Conservation (phyloP, 768 basidiomycete genomes). For the Clavaria fumosa region DNA sequence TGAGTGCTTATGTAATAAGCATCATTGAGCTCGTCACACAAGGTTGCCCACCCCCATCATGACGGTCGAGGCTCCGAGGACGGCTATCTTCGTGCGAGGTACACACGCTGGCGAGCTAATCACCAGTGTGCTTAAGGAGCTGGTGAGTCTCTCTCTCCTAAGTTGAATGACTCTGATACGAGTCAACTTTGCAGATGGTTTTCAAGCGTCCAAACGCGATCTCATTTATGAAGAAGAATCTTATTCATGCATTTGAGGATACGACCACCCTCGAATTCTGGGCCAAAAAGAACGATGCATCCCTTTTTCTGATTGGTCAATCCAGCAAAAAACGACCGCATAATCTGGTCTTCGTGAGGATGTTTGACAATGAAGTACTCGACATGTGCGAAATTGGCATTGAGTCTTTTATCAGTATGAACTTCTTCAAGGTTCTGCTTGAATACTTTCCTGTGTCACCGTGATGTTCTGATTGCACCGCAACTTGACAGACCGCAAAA, state of each 20-base stretch:
- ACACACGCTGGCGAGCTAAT: constrained; percentile 74
- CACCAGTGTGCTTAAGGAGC: constrained; percentile 70
- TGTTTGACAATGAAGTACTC: constrained; percentile 71
- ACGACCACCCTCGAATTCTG: constrained; percentile 75
- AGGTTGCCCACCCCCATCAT: too few relatives aligned
- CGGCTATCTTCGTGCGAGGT: constrained; percentile 81
- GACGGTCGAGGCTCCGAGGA: constrained; percentile 76
- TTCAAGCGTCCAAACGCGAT: constrained; percentile 86
- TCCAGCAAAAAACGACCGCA: constrained; percentile 91
- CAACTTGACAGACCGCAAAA: constrained; percentile 70
- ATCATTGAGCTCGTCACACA: too few relatives aligned
- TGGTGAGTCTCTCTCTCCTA: constrained; percentile 37
- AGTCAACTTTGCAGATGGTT: constrained; percentile 47
- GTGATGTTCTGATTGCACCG: not conserved
- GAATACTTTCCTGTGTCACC: not conserved
- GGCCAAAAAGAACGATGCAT: constrained; percentile 87
- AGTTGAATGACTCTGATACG: not conserved
- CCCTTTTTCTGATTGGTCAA: constrained; percentile 79
- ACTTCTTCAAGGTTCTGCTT: constrained; percentile 59
- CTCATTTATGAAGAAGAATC: constrained; percentile 89
- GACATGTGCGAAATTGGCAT: constrained; percentile 96
- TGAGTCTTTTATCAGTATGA: constrained; percentile 64
- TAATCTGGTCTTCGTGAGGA: constrained; percentile 70
- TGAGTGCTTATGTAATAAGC: too few relatives aligned
- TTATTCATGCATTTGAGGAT: constrained; percentile 75